Conservation (phyloP, 768 basidiomycete genomes). For the Russula foetens region DNA sequence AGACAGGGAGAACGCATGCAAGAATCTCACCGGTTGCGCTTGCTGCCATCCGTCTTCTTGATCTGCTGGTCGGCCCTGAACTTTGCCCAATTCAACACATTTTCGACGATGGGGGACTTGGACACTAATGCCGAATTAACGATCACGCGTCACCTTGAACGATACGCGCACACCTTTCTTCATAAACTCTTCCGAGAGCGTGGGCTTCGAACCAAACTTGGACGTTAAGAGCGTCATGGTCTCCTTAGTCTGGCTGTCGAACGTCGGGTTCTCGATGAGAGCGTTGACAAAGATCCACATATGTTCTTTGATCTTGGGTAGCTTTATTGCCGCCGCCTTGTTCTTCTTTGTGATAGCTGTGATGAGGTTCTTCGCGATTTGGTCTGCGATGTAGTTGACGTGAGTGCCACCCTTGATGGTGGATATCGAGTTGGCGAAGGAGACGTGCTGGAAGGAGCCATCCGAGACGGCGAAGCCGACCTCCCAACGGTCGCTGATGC, state of each 20-base stretch:
- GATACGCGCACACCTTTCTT: constrained; percentile 67
- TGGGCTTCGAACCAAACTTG: constrained; percentile 87
- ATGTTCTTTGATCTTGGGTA: constrained; percentile 91
- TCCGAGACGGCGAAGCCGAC: constrained; percentile 92
- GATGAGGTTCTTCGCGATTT: constrained; percentile 79
- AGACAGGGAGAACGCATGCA: not conserved
- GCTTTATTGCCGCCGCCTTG: constrained; percentile 90
- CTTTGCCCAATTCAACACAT: constrained; percentile 92
- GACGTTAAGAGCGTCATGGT: constrained; percentile 76
- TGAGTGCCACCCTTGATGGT: constrained; percentile 97
- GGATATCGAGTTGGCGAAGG: constrained; percentile 95
- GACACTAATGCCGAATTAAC: constrained; percentile 42
- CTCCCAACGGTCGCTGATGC: constrained; percentile 81
- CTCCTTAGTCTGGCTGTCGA: constrained; percentile 99
- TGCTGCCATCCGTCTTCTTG: constrained; percentile 92
- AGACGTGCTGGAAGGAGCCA: constrained; percentile 86
- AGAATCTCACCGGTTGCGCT: constrained; percentile 64
- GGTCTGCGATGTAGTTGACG: constrained; percentile 76
- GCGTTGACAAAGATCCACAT: constrained; percentile 98
- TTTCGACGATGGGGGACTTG: constrained; percentile 86
- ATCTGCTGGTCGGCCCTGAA: constrained; percentile 94
- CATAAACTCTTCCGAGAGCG: constrained; percentile 84
- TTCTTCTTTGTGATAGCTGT: constrained; percentile 91
- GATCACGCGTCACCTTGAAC: not conserved
- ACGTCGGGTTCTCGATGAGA: constrained; percentile 93